These are phyloP conservation scores for Fomitopsis betulina DNA, from an alignment of 1,284 basidiomycete species.

Conservation along the genomic window DNA sequence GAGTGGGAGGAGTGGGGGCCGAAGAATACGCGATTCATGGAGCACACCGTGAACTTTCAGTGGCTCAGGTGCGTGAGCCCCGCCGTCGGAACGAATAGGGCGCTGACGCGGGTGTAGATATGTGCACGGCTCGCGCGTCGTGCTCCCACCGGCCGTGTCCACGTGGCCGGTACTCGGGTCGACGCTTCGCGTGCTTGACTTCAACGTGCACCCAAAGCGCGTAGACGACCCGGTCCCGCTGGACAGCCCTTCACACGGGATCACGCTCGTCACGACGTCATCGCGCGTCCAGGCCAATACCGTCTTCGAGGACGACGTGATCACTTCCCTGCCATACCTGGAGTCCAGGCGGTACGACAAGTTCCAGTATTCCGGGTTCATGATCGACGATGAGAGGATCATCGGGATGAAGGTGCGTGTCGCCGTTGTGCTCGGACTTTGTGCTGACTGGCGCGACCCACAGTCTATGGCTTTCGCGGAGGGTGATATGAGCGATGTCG, in stretches of 20 bases:
- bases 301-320: slow-evolving; percentile 9
- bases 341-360: slow-evolving; percentile 1
- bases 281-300: neutral
- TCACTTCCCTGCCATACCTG: slow-evolving; percentile 13
- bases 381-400: slow-evolving; percentile 28
- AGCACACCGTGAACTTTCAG: slow-evolving; percentile 21
- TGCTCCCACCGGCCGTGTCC: slow-evolving; percentile 21
- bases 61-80: slow-evolving; percentile 17
- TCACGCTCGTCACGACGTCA: neutral
- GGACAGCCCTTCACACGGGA: neutral
- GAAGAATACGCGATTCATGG: slow-evolving; percentile 34
- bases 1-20: slow-evolving; percentile 47
- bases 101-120: slow-evolving; percentile 26
- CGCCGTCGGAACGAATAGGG: no score
- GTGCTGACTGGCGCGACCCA: neutral
- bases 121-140: slow-evolving; percentile 37
- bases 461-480: slow-evolving; percentile 17
- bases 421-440: neutral
- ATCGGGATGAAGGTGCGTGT: slow-evolving; percentile 28
- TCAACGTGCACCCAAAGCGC: slow-evolving; percentile 29
- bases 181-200: slow-evolving; percentile 26
- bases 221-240: slow-evolving; percentile 9
- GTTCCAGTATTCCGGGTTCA: slow-evolving; percentile 21
- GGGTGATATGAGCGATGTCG: slow-evolving; percentile 21
- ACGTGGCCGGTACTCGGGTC: slow-evolving; percentile 2